Conservation (phyloP, 2,329 filamentous ascomycete genomes). For the Davidsoniella eucalypti region DNA sequence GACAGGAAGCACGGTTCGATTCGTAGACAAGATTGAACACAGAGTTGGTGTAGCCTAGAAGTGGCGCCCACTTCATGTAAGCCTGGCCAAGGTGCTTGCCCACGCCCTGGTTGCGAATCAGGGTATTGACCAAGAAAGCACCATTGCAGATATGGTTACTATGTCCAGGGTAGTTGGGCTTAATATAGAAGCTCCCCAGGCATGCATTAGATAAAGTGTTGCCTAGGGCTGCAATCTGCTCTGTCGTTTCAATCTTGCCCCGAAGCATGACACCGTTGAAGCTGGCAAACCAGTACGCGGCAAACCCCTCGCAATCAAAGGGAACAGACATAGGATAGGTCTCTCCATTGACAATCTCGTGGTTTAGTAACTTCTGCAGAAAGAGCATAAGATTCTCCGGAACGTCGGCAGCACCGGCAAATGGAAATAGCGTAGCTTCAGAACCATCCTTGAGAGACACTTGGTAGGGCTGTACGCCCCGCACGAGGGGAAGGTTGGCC, state of each 20-base stretch:
- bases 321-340: constrained; percentile 78
- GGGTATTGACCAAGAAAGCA: constrained; percentile 59
- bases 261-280: constrained; percentile 80
- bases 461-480: constrained; percentile 42
- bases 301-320: constrained; percentile 59
- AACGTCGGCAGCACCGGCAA: constrained; percentile 61
- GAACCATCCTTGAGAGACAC: constrained; percentile 67
- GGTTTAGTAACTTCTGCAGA: constrained; percentile 68
- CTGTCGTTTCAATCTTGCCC: constrained; percentile 46
- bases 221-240: constrained; percentile 28
- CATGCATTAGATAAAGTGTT: constrained; percentile 65
- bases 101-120: constrained; percentile 55
- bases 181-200: constrained; percentile 83
- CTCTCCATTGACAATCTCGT: constrained; percentile 81
- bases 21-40: constrained; percentile 93
- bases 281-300: constrained; percentile 78
- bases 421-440: constrained; percentile 67
- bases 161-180: constrained; percentile 81
- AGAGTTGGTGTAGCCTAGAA: constrained; percentile 76
- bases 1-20: constrained; percentile 77
- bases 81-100: constrained; percentile 61
- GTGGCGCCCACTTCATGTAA: constrained; percentile 62
- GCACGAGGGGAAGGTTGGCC: constrained; percentile 51
- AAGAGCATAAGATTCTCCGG: constrained; percentile 59
- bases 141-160: constrained; percentile 87